phyloP scores from a whole-genome alignment of 208 protist genomes.

The Angomonas desouzai region DNA sequence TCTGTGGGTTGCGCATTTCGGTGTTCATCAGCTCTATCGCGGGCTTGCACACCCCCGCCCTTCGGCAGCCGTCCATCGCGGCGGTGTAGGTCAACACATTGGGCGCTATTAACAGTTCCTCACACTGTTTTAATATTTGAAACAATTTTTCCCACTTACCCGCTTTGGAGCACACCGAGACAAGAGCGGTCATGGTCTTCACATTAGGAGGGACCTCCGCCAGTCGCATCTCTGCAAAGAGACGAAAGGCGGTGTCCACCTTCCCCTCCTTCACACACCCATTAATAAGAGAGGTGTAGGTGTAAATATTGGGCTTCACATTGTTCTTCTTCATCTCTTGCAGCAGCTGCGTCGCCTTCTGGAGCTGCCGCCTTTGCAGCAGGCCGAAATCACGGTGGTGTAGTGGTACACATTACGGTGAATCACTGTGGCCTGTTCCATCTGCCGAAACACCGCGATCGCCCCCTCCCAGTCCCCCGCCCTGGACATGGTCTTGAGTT shows the following conservation, averaged over 20 bases:
- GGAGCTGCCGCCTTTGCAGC: slow-evolving; percentile 63
- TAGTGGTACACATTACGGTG: slow-evolving; percentile 88
- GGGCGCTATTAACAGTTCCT: slow-evolving; percentile 73
- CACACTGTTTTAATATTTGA: slow-evolving; percentile 66
- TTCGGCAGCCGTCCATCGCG: slow-evolving; percentile 83
- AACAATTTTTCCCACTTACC: slow-evolving; percentile 73
- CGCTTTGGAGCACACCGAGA: slow-evolving; percentile 46
- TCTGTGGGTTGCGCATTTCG: slow-evolving; percentile 42
- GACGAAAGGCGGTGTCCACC: slow-evolving; percentile 51
- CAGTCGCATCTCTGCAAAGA: slow-evolving; percentile 79
- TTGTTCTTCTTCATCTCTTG: slow-evolving; percentile 65
- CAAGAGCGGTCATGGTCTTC: slow-evolving; percentile 70
- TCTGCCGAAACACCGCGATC: slow-evolving; percentile 50
- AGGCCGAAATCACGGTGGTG: slow-evolving; percentile 80
- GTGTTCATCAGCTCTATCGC: slow-evolving; percentile 48
- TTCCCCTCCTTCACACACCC: slow-evolving; percentile 52
- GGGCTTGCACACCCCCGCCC: slow-evolving; percentile 60
- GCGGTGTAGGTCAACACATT: slow-evolving; percentile 88
- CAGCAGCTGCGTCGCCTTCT: slow-evolving; percentile 58
- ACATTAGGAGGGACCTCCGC: slow-evolving; percentile 74
- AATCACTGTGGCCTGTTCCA: slow-evolving; percentile 66
- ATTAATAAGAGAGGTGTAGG: slow-evolving; percentile 83
- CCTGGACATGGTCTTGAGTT: slow-evolving; percentile 66
- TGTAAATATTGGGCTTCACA: slow-evolving; percentile 84
- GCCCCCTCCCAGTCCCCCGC: slow-evolving; percentile 81